phyloP scores from a whole-genome alignment of 805 yeast genomes.

The Nakazawaea wickerhamii region DNA sequence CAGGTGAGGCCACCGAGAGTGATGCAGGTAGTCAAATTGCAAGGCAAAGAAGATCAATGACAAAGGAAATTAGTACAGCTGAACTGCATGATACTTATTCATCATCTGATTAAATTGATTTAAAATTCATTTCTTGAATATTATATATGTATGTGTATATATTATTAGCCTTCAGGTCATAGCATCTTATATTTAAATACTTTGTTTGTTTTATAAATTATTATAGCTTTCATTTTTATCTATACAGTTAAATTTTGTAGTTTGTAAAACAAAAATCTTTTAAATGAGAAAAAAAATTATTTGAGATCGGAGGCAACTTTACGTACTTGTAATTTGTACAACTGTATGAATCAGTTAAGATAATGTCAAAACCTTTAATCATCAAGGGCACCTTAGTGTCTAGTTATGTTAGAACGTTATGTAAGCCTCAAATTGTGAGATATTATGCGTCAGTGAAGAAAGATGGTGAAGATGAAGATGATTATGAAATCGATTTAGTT shows the following conservation, averaged over 20 bases:
- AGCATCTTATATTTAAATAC: background rate
- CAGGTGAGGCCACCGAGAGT: background rate
- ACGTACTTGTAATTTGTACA: too few relatives aligned
- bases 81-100: conserved; percentile 7
- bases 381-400: too few relatives aligned
- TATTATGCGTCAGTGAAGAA: conserved; percentile 3
- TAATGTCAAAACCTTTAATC: too few relatives aligned
- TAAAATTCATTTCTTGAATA: background rate
- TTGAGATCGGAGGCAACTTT: too few relatives aligned
- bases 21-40: background rate
- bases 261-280: too few relatives aligned
- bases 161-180: too few relatives aligned
- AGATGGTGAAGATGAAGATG: conserved; percentile 1
- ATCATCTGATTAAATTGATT: background rate
- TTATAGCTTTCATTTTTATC: too few relatives aligned
- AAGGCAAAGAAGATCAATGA: conserved; percentile 5
- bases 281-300: too few relatives aligned
- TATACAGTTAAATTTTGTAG: background rate
- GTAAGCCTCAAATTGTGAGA: too few relatives aligned
- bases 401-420: too few relatives aligned
- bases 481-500: conserved; percentile 11
- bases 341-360: too few relatives aligned
- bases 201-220: too few relatives aligned
- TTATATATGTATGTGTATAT: background rate
- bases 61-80: conserved; percentile 3